Conservation (phyloP, 371 early-diverging fungal species). For the Capillidium heterosporum region DNA sequence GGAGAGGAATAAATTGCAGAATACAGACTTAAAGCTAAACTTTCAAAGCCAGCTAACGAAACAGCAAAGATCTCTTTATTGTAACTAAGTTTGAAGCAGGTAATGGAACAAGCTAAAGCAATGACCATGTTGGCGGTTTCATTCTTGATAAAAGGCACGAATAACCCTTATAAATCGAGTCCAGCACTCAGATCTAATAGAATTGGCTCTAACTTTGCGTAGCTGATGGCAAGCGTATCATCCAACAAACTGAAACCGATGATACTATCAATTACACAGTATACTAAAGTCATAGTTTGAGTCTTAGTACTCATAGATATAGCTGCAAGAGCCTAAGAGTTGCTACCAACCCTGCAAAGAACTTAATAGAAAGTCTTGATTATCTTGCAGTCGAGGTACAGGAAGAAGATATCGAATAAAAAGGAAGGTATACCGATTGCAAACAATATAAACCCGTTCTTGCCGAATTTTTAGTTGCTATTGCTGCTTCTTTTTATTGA, state of each 20-base stretch:
- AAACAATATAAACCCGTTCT: too few species aligned
- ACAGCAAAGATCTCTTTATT: neutral
- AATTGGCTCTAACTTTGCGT: neutral
- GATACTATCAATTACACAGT: neutral
- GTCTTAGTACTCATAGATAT: neutral
- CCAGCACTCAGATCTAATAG: neutral
- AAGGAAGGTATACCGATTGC: neutral
- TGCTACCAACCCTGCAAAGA: neutral
- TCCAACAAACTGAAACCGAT: neutral
- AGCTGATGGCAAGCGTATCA: neutral
- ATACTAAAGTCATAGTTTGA: neutral
- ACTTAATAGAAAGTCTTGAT: neutral
- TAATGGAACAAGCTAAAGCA: neutral
- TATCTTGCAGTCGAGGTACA: neutral
- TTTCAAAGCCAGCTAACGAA: neutral
- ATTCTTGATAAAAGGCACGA: neutral
- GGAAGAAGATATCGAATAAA: neutral
- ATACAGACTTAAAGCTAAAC: neutral
- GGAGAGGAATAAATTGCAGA: neutral
- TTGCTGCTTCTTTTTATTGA: too few species aligned
- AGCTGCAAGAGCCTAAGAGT: neutral
- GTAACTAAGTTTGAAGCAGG: neutral
- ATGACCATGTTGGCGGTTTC: neutral
- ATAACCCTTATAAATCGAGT: neutral
- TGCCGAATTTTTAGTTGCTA: too few species aligned